Evolutionary conservation across 345 rosid genomes (phyloP).

Genomic region (Hypericum perforatum): DNA sequence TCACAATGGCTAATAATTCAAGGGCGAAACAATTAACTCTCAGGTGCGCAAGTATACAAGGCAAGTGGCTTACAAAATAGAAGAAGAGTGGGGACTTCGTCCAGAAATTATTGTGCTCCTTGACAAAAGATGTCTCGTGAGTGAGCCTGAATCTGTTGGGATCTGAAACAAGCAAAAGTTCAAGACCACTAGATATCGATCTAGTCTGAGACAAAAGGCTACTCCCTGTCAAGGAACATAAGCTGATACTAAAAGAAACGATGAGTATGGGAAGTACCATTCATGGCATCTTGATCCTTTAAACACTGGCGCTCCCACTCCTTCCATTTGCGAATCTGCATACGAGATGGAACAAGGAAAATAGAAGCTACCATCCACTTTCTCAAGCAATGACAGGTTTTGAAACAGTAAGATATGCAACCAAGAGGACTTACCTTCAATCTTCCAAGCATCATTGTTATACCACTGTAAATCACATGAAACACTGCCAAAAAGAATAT

Average conservation of each 20-base stretch:
- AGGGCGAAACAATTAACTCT: too few relatives aligned
- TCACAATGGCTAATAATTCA: too few relatives aligned
- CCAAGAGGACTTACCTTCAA: conserved; percentile 41
- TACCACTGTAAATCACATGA: conserved; percentile 68
- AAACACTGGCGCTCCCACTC: conserved; percentile 54
- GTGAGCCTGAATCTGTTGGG: conserved; percentile 81
- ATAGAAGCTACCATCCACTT: neutral
- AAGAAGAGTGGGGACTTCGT: conserved; percentile 39
- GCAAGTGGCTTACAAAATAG: conserved; percentile 42
- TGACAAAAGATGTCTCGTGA: conserved; percentile 84
- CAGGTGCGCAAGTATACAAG: too few relatives aligned
- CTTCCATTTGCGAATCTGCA: conserved; percentile 89
- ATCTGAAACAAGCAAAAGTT: conserved; percentile 31
- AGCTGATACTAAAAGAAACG: neutral
- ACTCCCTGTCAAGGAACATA: too few relatives aligned
- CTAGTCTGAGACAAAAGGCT: too few relatives aligned
- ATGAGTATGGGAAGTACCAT: conserved; percentile 24
- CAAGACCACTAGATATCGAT: neutral
- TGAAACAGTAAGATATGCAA: too few relatives aligned
- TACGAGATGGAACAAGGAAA: neutral
- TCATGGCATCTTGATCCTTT: conserved; percentile 27
- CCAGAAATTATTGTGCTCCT: conserved; percentile 55
- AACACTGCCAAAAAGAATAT: conserved; percentile 91
- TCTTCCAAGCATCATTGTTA: conserved; percentile 85
- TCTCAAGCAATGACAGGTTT: too few relatives aligned